Evolutionary conservation across 2,329 filamentous ascomycete genomes (phyloP), one percentile per base, ranked within the genome.

Genomic region (Lachnellula cervina): DNA sequence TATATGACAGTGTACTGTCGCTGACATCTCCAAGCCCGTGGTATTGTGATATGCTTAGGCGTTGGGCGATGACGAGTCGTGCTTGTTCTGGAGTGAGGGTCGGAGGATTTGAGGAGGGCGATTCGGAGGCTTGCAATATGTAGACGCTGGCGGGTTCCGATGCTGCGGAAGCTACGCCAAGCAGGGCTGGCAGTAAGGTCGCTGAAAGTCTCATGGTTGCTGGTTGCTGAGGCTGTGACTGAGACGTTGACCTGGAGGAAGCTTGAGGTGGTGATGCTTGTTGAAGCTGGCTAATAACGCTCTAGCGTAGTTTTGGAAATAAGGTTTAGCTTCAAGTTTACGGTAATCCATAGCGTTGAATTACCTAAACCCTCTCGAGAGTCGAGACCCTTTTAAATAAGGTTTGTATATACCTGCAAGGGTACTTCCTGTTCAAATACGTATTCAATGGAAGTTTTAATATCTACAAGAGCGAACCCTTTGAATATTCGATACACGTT

Each of bases 31-130:
- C 75, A 61, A 77, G 76, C 59, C 75, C 78, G 65, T 75, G 76
- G 64, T 75, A 62, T 59, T 63, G 72, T 35, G 73, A 69, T 54
- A 74, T 72, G 17, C 75, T 75, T 56, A 83, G 70, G 51, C 83
- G 79, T 67, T 83, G 81, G 13, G 83, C 76, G 48, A 86, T 69
- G 64, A 87, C 76, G 57, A 85, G 75, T 66, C 80, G 76, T 56
- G 79, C 80, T 54, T 70, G 62, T 44, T 68, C 66, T 52, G 66
- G 62, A 17, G 67, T 83, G 32, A 71, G 72, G 68, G 79, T 76
- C 63, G 77, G 76, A 49, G 79, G 75, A 63, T 83, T 69, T 46
- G 74, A 73, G 51, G 77, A 71, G 59, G 58, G 68, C 56, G 44
- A 67, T 56, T 61, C 63, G 65, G 61, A 60, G 62, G 57, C 64